Percentiles rank a stretch among this genome's conserved stretches.
These are phyloP conservation scores for Parvularia atlantis DNA, from an alignment of 78 protist species.

Conservation along the genomic window DNA sequence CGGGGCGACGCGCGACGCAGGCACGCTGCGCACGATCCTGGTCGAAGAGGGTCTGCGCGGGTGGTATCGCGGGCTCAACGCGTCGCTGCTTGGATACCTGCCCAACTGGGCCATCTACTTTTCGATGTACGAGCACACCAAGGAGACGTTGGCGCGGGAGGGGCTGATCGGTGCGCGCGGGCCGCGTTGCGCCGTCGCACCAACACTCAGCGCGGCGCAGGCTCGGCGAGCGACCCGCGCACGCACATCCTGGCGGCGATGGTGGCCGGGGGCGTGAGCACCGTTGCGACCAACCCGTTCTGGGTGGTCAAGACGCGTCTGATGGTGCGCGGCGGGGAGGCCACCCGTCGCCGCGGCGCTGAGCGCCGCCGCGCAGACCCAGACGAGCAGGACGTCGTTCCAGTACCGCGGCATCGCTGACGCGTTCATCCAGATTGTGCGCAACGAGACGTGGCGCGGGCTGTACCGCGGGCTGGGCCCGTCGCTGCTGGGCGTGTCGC, in stretches of 20 bases:
- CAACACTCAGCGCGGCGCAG: background rate
- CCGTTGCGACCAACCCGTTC: constrained; percentile 40
- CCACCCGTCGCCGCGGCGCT: too few species aligned
- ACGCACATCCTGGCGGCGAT: constrained; percentile 32
- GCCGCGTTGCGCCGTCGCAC: background rate
- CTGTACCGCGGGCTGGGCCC: constrained; percentile 62
- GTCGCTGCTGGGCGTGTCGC: constrained; percentile 58
- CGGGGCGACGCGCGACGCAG: background rate
- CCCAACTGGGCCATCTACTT: constrained; percentile 73
- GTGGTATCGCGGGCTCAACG: constrained; percentile 34
- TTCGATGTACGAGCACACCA: constrained; percentile 35
- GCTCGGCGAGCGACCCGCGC: too few species aligned
- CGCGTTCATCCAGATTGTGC: constrained; percentile 30
- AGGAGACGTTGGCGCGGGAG: constrained; percentile 13
- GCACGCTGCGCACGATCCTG: background rate
- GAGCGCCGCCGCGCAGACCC: constrained; percentile 22
- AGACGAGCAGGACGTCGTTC: constrained; percentile 24
- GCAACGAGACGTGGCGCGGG: constrained; percentile 47
- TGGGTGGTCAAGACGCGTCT: constrained; percentile 64
- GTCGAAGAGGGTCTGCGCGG: constrained; percentile 13
- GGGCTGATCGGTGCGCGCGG: background rate
- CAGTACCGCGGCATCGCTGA: constrained; percentile 24
- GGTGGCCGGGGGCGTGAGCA: constrained; percentile 47
- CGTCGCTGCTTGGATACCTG: constrained; percentile 39
- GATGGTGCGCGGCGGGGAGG: constrained; percentile 27